Evolutionary conservation across 169 alveolate genomes (phyloP).

Genomic region (Babesia sp.): DNA sequence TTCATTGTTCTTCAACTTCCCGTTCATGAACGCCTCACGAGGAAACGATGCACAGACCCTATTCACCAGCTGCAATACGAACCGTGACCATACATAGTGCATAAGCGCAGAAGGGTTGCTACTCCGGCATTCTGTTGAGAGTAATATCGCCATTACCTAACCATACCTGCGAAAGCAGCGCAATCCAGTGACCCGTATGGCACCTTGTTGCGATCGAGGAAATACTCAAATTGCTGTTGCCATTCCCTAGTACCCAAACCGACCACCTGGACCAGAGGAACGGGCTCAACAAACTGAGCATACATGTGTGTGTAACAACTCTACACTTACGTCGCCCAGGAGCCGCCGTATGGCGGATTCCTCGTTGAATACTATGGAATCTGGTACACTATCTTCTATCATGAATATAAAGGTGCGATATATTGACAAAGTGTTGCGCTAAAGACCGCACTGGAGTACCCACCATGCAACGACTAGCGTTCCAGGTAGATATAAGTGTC

Average conservation of each 20-base stretch:
- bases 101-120: conserved; percentile 24
- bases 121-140: conserved; percentile 13
- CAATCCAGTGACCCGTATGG: conserved; percentile 27
- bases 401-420: conserved; percentile 15
- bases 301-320: neutral
- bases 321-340: conserved; percentile 36
- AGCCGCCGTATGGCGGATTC: conserved; percentile 29
- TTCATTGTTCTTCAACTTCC: conserved; percentile 1
- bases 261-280: conserved; percentile 24
- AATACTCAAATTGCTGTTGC: neutral
- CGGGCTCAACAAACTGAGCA: conserved; percentile 37
- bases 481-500: conserved; percentile 19
- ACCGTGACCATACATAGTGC: conserved; percentile 27
- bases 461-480: neutral
- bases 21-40: neutral
- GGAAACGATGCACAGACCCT: conserved; percentile 1
- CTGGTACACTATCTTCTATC: neutral
- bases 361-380: conserved; percentile 18
- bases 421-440: neutral
- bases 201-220: neutral
- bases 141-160: neutral
- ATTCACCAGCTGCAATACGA: conserved; percentile 2
- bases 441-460: neutral
- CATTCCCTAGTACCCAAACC: neutral
- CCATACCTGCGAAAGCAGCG: conserved; percentile 40